These are phyloP conservation scores for Russula olivacea DNA, from an alignment of 768 basidiomycete species.

Conservation along the genomic window DNA sequence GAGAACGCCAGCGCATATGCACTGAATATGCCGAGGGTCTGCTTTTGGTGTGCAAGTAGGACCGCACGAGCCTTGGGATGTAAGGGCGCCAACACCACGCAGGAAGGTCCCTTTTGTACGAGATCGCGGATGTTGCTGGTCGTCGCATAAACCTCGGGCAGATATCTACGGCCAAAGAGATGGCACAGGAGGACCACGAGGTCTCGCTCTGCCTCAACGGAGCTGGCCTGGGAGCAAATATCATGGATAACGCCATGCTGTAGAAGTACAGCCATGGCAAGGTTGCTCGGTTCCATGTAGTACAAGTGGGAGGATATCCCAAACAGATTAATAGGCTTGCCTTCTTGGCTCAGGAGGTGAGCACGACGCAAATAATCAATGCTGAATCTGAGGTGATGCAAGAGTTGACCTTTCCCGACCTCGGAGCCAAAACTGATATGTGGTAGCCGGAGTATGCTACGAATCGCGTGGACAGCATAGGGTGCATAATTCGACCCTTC, in stretches of 20 bases:
- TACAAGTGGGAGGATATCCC: constrained; percentile 50
- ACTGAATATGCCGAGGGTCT: constrained; percentile 48
- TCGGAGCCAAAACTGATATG: constrained; percentile 53
- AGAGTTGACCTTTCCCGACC: constrained; percentile 48
- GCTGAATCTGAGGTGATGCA: constrained; percentile 63
- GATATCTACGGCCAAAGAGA: constrained; percentile 56
- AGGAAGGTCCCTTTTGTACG: constrained; percentile 46
- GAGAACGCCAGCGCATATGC: constrained; percentile 50
- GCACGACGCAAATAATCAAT: constrained; percentile 63
- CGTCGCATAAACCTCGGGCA: constrained; percentile 42
- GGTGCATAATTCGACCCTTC: constrained; percentile 51
- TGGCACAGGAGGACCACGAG: constrained; percentile 55
- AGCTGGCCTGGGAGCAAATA: constrained; percentile 42
- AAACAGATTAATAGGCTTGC: constrained; percentile 53
- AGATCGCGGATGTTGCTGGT: constrained; percentile 34
- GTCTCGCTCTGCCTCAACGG: constrained; percentile 41
- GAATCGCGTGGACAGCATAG: constrained; percentile 44
- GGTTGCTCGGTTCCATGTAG: constrained; percentile 65
- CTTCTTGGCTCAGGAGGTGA: constrained; percentile 46
- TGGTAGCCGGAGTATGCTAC: constrained; percentile 50
- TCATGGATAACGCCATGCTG: constrained; percentile 53
- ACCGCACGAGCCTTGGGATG: constrained; percentile 36
- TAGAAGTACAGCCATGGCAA: constrained; percentile 55
- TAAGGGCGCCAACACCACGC: constrained; percentile 50
- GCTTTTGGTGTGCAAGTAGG: constrained; percentile 42